phyloP scores from a whole-genome alignment of 371 early-diverging fungal genomes.

The Circinella minor region DNA sequence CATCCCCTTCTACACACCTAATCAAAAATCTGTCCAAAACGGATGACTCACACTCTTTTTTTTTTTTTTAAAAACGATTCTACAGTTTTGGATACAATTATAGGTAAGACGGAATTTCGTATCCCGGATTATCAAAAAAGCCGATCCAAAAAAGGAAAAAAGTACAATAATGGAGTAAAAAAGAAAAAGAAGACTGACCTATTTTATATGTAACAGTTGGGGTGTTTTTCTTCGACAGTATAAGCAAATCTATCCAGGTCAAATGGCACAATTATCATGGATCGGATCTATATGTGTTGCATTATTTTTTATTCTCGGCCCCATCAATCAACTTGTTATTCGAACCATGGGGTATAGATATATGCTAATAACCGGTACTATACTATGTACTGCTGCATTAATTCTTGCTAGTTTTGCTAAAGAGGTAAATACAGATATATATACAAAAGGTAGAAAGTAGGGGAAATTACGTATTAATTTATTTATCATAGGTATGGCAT shows the following conservation, averaged over 20 bases:
- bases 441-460: not conserved
- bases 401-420: constrained; percentile 62
- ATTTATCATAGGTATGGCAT: constrained; percentile 56
- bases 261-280: constrained; percentile 42
- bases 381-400: constrained; percentile 60
- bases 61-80: constrained; percentile 7
- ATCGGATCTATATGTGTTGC: constrained; percentile 48
- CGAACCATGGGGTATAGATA: constrained; percentile 57
- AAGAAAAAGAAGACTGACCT: not conserved
- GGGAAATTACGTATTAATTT: not conserved
- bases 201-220: constrained; percentile 16
- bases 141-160: not conserved
- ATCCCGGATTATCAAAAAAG: not conserved
- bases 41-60: not conserved
- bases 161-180: not conserved
- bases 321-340: constrained; percentile 51
- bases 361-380: constrained; percentile 53
- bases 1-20: too few relatives aligned
- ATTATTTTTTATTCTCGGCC: constrained; percentile 44
- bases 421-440: constrained; percentile 20
- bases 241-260: constrained; percentile 32
- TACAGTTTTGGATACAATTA: constrained; percentile 46
- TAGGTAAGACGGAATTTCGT: constrained; percentile 10
- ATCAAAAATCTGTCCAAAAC: too few relatives aligned
- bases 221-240: constrained; percentile 41